Evolutionary conservation across 2,329 filamentous ascomycete species (phyloP).

Genomic region (Hypomyces rosellus): DNA sequence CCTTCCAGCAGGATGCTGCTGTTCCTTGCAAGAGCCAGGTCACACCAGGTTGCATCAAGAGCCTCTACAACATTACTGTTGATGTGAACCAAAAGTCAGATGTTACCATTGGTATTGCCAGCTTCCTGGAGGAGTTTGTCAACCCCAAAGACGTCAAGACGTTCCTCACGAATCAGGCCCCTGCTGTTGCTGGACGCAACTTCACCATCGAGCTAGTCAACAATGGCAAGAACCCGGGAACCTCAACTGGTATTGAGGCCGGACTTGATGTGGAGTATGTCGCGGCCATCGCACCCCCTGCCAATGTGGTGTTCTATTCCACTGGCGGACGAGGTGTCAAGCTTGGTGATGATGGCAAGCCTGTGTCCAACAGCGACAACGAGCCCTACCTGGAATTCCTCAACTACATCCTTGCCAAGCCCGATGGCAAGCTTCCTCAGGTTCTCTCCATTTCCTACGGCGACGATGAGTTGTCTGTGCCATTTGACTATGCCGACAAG

Average conservation of each 20-base stretch:
- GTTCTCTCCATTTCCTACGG: slow-evolving; percentile 53
- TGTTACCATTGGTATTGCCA: slow-evolving; percentile 39
- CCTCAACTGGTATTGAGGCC: slow-evolving; percentile 37
- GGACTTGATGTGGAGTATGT: slow-evolving; percentile 44
- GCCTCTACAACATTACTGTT: slow-evolving; percentile 41
- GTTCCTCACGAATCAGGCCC: slow-evolving; percentile 32
- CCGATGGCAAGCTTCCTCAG: slow-evolving; percentile 43
- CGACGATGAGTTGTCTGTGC: slow-evolving; percentile 52
- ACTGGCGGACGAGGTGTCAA: slow-evolving; percentile 39
- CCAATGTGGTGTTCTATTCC: slow-evolving; percentile 38
- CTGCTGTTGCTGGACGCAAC: slow-evolving; percentile 33
- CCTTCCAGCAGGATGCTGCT: background rate
- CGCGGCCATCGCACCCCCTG: slow-evolving; percentile 38
- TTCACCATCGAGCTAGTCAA: slow-evolving; percentile 36
- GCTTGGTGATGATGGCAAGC: slow-evolving; percentile 32
- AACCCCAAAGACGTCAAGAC: slow-evolving; percentile 35
- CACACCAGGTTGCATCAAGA: slow-evolving; percentile 35
- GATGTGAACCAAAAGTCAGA: slow-evolving; percentile 24
- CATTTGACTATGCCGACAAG: slow-evolving; percentile 42
- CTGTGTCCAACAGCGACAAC: slow-evolving; percentile 35
- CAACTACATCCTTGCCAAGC: slow-evolving; percentile 40
- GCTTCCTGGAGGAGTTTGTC: slow-evolving; percentile 44
- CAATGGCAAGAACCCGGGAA: slow-evolving; percentile 38
- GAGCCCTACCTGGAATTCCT: slow-evolving; percentile 53
- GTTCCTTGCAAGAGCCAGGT: slow-evolving; percentile 16